Percentiles rank a stretch among this genome's conserved stretches.
phyloP scores from a whole-genome alignment of 2,329 filamentous ascomycete species.

The Alternaria sp. region DNA sequence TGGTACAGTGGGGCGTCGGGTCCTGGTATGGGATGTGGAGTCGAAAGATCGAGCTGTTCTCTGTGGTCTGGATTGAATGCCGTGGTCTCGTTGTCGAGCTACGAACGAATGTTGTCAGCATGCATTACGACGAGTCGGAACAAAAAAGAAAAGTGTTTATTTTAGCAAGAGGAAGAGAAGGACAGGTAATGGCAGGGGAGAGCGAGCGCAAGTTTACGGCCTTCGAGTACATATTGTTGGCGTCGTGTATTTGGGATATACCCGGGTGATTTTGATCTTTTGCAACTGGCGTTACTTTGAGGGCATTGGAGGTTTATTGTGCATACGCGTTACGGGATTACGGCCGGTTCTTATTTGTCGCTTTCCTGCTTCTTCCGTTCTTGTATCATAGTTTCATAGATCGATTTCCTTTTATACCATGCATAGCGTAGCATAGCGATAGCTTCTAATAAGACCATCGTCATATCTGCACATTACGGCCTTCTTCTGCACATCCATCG shows the following conservation, averaged over 20 bases:
- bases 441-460: conserved; percentile 10
- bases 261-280: conserved; percentile 9
- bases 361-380: background rate
- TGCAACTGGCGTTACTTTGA: background rate
- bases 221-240: conserved; percentile 15
- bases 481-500: background rate
- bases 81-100: conserved; percentile 69
- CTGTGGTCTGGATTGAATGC: conserved; percentile 79
- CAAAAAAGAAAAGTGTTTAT: conserved; percentile 6
- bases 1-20: conserved; percentile 72
- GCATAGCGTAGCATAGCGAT: conserved; percentile 12
- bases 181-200: conserved; percentile 19
- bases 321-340: conserved; percentile 5
- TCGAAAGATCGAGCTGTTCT: conserved; percentile 87
- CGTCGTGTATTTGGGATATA: conserved; percentile 19
- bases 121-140: conserved; percentile 5
- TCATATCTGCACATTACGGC: background rate
- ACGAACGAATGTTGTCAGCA: conserved; percentile 30
- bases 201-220: conserved; percentile 4
- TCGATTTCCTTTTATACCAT: background rate
- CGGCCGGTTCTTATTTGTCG: conserved; percentile 1
- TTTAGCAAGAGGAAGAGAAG: background rate
- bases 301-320: conserved; percentile 5
- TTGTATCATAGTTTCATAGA: conserved; percentile 13
- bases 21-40: conserved; percentile 72